A percentile compares a stretch with the other conserved stretches of the same genome.
phyloP scores from a whole-genome alignment of 2,329 filamentous ascomycete genomes.

The Fusarium papillatum region DNA sequence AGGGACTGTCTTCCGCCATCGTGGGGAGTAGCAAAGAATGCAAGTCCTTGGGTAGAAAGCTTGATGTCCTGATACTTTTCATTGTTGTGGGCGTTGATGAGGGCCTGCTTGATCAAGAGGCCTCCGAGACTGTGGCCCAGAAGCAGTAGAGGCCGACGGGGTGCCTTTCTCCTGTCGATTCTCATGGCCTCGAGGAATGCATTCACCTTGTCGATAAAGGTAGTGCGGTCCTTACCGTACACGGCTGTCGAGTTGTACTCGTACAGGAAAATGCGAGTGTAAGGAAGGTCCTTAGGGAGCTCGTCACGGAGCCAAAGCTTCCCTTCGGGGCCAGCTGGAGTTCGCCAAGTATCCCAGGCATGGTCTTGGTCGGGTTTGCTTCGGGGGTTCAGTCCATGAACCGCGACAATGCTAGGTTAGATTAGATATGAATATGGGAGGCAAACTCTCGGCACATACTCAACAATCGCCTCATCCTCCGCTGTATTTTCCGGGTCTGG shows the following conservation, averaged over 20 bases:
- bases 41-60: not conserved
- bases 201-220: not conserved
- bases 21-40: not conserved
- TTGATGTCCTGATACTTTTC: not conserved
- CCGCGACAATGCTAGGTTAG: not conserved
- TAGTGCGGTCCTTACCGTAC: not conserved
- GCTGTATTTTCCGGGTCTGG: not conserved
- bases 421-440: not conserved
- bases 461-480: not conserved
- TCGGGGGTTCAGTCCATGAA: not conserved
- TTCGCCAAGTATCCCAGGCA: not conserved
- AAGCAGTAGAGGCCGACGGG: accelerated
- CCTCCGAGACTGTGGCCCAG: not conserved
- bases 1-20: not conserved
- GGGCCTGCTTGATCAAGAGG: not conserved
- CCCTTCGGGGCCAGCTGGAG: not conserved
- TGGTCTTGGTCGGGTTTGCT: not conserved
- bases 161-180: not conserved
- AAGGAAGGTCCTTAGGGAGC: not conserved
- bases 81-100: not conserved
- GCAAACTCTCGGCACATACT: not conserved
- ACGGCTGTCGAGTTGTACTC: not conserved
- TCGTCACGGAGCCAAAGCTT: not conserved
- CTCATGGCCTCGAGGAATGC: accelerated
- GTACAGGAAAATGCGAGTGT: not conserved